Evolutionary conservation across 1,284 basidiomycete species (phyloP), one percentile per base, ranked within the genome.

Genomic region (Irpex lacteus): DNA sequence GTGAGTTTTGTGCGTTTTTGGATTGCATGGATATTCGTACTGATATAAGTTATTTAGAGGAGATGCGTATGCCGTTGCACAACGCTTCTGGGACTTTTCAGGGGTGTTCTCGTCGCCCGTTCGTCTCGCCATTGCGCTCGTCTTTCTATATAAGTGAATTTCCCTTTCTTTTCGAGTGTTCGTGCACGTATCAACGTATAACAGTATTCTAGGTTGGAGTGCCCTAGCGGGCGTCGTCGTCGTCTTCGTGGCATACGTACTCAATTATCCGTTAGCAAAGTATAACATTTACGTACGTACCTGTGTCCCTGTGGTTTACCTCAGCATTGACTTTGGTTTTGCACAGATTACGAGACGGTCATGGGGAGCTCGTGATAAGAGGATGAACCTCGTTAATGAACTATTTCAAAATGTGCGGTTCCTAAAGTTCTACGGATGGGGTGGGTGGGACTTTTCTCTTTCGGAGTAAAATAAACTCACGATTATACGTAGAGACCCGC

Each of bases 381-480:
- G 94, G 13, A 93, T 95, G 83, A 85, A 83, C 61, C 80, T 88
- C 11, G 89, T 95, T 66, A 93, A 91, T 67, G 94, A 95, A 73
- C 79, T 96, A 9, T 84, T 94, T 66, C 82, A 91, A 68, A 89
- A 87, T 68, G 84, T 90, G 63, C 80, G 87, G 8, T 90, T 90
- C 72, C 75, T 91, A 62, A 91, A 91, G 70, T 88, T 86, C 70
- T 89, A 88, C 72, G 88, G 88, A 26, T 90, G 88, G 88, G 88
- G 87, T 87, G 69, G 68, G 75, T 67, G 5, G 32, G 32, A 1
- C 6, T 34, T 34, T 34, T 34, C 32, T 34, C 32, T 6, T 6
- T 34, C 5, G 32, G 32, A 34, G 1, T 34, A 1, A 34, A 0
- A 6, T 6, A 34, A 34, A 6, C 32, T 34, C 6, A 34, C 32